Evolutionary conservation across 495 filamentous ascomycete species (phyloP), one percentile per base, ranked within the genome.

Genomic region (Aspergillus nidulans): DNA sequence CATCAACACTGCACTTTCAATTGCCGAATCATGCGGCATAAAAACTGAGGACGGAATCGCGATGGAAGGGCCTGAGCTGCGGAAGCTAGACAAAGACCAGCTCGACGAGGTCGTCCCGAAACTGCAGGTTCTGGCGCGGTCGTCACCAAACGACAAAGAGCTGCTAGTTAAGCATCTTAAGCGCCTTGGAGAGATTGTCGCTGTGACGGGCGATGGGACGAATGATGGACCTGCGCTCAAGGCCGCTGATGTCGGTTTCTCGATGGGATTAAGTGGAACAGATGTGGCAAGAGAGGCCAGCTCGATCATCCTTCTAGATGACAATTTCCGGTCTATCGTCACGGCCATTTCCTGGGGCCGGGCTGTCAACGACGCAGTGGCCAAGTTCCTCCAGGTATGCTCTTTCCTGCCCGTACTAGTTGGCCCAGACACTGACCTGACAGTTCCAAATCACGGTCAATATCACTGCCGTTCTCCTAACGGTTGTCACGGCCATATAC

Each of bases 211-310:
- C 38, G 90, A 95, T 62, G 90, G 90, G n/a, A 95, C 90, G 49
- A 95, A 95, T 64, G 90, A 95, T 67, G 90, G 89, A 1, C 90
- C 90, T 12, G 90, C 90, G 39, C 76, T 95, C 49, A 90, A 88
- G 63, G 84, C 85, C 58, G 89, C 90, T 16, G 90, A 95, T 66
- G 87, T 95, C 41, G 90, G 90, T 16, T 95, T 95, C 69, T 92
- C 90, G 38, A 95, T 95, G 90, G 90, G 90, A 39, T 90, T 94
- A 57, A 82, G 88, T 48, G 90, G 90, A 28, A 95, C 90, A 3
- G 90, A 94, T 64, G 90, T 95, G 12, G 90, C 90, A 20, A 95
- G 95, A 73, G 90, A 95, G 66, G 90, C 90, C 7, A 94, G 89
- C 47, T 89, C 88, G 16, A 95, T 95, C 58, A 92, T 95, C 62